Evolutionary conservation across 768 basidiomycete species (phyloP).

Genomic region (Rhizopogon salebrosus): DNA sequence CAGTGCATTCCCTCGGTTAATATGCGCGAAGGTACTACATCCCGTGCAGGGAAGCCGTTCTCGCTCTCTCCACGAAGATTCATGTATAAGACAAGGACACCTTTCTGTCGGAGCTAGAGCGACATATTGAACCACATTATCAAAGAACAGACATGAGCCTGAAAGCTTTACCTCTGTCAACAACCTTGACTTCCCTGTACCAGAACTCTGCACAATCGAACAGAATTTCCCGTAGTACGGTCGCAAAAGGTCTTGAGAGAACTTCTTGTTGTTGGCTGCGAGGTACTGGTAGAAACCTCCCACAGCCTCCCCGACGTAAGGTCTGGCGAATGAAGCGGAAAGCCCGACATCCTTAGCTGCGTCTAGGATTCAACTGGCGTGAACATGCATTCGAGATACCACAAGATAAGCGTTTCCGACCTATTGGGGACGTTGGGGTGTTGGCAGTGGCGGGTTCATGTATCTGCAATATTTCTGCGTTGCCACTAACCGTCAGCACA

Average conservation of each 20-base stretch:
- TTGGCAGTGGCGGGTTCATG: not conserved
- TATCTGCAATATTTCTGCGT: not conserved
- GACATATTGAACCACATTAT: not conserved
- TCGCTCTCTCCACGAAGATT: conserved; percentile 6
- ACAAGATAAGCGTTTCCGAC: not conserved
- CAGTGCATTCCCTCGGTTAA: conserved; percentile 2
- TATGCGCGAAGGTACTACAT: conserved; percentile 9
- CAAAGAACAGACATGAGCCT: not conserved
- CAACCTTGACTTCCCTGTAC: conserved; percentile 15
- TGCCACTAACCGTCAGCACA: not conserved
- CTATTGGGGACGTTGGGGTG: not conserved
- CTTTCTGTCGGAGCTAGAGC: conserved; percentile 7
- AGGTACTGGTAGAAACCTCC: conserved; percentile 17
- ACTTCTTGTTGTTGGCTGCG: conserved; percentile 2
- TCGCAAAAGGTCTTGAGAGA: not conserved
- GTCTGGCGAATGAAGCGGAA: not conserved
- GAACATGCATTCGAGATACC: not conserved
- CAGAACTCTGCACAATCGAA: conserved; percentile 15
- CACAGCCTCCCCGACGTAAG: conserved; percentile 3
- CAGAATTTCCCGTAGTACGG: conserved; percentile 8
- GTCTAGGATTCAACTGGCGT: not conserved
- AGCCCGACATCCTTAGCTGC: not conserved
- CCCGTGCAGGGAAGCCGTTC: conserved; percentile 9
- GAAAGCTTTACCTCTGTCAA: conserved; percentile 2
- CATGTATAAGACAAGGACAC: conserved; percentile 14